Evolutionary conservation across 257 asterid genomes (phyloP).

Genomic region (Ilex asprella): DNA sequence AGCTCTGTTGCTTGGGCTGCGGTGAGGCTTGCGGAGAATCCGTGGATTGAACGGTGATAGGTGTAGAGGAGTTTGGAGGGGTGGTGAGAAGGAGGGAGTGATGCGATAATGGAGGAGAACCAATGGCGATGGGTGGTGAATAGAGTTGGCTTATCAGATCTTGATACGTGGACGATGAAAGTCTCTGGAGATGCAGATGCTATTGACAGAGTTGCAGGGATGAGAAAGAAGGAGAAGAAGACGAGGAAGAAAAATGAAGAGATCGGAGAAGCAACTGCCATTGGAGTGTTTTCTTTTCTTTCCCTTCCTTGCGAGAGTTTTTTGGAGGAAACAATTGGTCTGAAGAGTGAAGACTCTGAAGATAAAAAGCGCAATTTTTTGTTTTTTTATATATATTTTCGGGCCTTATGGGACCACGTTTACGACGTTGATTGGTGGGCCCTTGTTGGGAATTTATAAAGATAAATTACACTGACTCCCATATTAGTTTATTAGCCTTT

Average conservation of each 20-base stretch:
- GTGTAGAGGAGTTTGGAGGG: slow-evolving; percentile 63
- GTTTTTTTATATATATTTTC: too few relatives aligned
- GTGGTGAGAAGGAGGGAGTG: slow-evolving; percentile 48
- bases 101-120: slow-evolving; percentile 60
- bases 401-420: background rate
- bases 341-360: too few relatives aligned
- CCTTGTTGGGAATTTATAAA: too few relatives aligned
- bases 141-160: slow-evolving; percentile 47
- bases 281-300: background rate
- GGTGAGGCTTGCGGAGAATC: slow-evolving; percentile 74
- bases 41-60: slow-evolving; percentile 52
- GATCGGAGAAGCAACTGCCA: background rate
- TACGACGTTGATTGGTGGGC: too few relatives aligned
- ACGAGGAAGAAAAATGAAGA: slow-evolving; percentile 16
- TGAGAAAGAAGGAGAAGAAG: slow-evolving; percentile 4
- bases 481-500: too few relatives aligned
- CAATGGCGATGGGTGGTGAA: slow-evolving; percentile 73
- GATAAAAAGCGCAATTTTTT: too few relatives aligned
- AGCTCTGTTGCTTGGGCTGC: slow-evolving; percentile 47
- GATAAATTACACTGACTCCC: too few relatives aligned
- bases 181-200: slow-evolving; percentile 33
- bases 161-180: slow-evolving; percentile 72
- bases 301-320: background rate
- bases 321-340: too few relatives aligned
- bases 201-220: slow-evolving; percentile 13